phyloP scores from a whole-genome alignment of 2,329 filamentous ascomycete genomes.

The Cercospora beticola region DNA sequence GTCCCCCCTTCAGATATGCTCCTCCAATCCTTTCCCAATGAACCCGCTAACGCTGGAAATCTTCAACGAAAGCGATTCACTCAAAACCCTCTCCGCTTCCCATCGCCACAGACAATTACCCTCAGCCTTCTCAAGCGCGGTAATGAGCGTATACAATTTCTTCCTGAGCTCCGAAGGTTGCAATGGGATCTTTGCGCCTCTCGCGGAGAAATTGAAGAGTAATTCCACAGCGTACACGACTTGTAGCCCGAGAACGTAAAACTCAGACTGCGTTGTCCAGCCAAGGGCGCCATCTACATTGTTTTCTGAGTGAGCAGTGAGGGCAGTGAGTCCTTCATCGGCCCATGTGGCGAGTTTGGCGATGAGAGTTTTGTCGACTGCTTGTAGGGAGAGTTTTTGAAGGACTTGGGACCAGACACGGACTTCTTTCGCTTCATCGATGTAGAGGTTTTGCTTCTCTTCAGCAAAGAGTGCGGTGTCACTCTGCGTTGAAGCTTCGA shows the following conservation, averaged over 20 bases:
- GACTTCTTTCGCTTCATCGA: slow-evolving; percentile 76
- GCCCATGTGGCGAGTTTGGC: slow-evolving; percentile 49
- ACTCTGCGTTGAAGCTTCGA: slow-evolving; percentile 35
- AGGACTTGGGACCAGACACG: slow-evolving; percentile 64
- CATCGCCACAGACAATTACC: slow-evolving; percentile 42
- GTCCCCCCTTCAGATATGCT: not conserved
- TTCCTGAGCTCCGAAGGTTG: slow-evolving; percentile 31
- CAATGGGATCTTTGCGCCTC: slow-evolving; percentile 22
- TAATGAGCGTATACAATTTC: slow-evolving; percentile 33
- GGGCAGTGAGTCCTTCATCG: slow-evolving; percentile 47
- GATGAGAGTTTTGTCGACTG: slow-evolving; percentile 30
- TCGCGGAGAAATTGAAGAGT: slow-evolving; percentile 34
- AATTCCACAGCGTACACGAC: slow-evolving; percentile 46
- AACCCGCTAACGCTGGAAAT: slow-evolving; percentile 9
- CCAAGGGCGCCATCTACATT: slow-evolving; percentile 66
- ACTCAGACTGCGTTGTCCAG: slow-evolving; percentile 63
- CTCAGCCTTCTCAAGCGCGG: slow-evolving; percentile 23
- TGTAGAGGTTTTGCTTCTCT: slow-evolving; percentile 93
- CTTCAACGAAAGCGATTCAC: slow-evolving; percentile 22
- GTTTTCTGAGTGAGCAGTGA: slow-evolving; percentile 40
- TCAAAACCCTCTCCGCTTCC: slow-evolving; percentile 39
- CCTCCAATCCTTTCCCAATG: slow-evolving; percentile 7
- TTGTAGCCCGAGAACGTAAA: slow-evolving; percentile 60
- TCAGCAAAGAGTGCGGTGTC: slow-evolving; percentile 75
- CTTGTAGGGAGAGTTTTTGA: slow-evolving; percentile 29